Conservation (phyloP, 305 asterid species). For the Fraxinus baroniana region DNA sequence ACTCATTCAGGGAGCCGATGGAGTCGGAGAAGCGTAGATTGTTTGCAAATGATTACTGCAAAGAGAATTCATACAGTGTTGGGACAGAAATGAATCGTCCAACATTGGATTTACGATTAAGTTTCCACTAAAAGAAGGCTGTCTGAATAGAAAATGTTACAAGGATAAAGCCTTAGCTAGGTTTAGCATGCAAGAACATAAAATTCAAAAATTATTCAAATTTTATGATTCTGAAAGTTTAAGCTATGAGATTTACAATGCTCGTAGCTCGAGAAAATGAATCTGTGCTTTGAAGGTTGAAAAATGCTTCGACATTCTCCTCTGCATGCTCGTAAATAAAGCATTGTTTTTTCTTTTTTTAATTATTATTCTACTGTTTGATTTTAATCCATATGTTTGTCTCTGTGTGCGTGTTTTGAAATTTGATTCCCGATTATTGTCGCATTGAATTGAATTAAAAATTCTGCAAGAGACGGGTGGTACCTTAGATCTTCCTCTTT, state of each 20-base stretch:
- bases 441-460: background rate
- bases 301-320: slow-evolving; percentile 45
- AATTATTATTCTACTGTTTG: background rate
- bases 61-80: slow-evolving; percentile 32
- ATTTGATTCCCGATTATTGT: slow-evolving; percentile 1
- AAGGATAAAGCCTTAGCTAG: background rate
- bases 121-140: slow-evolving; percentile 40
- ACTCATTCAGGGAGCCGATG: slow-evolving; percentile 35
- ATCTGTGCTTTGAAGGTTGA: slow-evolving; percentile 31
- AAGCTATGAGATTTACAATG: slow-evolving; percentile 25
- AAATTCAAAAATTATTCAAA: background rate
- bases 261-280: slow-evolving; percentile 42
- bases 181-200: slow-evolving; percentile 18
- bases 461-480: background rate
- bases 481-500: background rate
- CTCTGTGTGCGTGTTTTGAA: background rate
- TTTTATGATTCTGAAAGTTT: background rate
- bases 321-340: slow-evolving; percentile 21
- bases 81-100: slow-evolving; percentile 54
- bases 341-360: background rate
- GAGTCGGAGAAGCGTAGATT: slow-evolving; percentile 42
- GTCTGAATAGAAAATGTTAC: background rate
- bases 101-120: slow-evolving; percentile 68
- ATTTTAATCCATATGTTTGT: background rate
- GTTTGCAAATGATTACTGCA: slow-evolving; percentile 30